Base-by-base conservation (phyloP, 805 yeast genomes). In the Yarrowia osloensis region DNA sequence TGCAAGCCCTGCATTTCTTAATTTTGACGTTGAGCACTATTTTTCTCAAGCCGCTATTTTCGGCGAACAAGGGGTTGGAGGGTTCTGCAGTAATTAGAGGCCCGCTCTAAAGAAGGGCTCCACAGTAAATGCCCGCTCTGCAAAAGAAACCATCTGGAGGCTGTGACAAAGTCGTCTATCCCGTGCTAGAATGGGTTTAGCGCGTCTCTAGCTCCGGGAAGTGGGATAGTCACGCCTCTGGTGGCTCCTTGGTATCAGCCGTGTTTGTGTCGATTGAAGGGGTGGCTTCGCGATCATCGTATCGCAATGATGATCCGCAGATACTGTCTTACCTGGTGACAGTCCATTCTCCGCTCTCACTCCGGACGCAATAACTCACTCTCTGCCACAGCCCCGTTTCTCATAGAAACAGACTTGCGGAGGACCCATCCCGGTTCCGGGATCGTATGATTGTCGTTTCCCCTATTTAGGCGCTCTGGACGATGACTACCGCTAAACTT, bases 1-100 rank as follows among this genome's bases (percentile, higher is more conserved):
- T 3, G 39, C 39, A 28, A 29, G 39, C 55, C 55, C 55, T 50
- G 55, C 55, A 50, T 50, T 50, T 21, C 28, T 50, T 50, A 31
- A 50, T 50, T 50, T 50, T 50, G 55, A 31, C 55, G 55, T 50
- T 50, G 55, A 29, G 37, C 35, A 29, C 54, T 47, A 47, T 28
- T n/a, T 28, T 26, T n/a, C n/a, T n/a, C n/a, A n/a, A 4, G 54
- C 15, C 7, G 33, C 26, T 31, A 21, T 50, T 50, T 50, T 13
- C 4, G 39, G 39, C 39, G 7, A 13, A 13, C 19, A 24, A 17
- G 29, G 46, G 49, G 49, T 44, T 24, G 15, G 49, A 29, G 29
- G 44, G n/a, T n/a, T n/a, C n/a, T n/a, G n/a, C n/a, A n/a, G n/a
- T n/a, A n/a, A n/a, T n/a, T n/a, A n/a, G n/a, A n/a, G n/a, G n/a